Conservation (phyloP, 768 basidiomycete species). For the Auricularia heimuer region DNA sequence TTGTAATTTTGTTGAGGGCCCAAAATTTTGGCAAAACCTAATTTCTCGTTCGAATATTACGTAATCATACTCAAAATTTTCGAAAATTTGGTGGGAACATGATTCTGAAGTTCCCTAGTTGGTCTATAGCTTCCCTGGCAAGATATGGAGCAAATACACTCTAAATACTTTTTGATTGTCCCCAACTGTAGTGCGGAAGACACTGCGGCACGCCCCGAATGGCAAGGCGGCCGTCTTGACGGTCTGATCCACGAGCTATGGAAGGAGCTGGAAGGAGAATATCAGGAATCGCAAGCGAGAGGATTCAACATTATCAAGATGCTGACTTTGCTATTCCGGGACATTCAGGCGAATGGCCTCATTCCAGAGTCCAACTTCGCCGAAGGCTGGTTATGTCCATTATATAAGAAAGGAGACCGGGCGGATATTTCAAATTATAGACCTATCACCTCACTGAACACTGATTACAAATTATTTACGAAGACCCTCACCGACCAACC, state of each 20-base stretch:
- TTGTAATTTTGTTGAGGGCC: too few relatives aligned
- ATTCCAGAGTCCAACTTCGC: conserved; percentile 12
- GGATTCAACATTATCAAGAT: neutral
- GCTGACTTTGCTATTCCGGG: conserved; percentile 33
- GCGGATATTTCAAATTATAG: neutral
- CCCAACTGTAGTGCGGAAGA: too few relatives aligned
- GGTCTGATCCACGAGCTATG: neutral
- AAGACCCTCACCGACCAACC: conserved; percentile 14
- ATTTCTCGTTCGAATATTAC: too few relatives aligned
- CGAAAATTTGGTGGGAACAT: too few relatives aligned
- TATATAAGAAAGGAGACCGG: conserved; percentile 26
- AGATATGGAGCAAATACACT: too few relatives aligned
- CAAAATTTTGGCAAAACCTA: too few relatives aligned
- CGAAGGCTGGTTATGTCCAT: conserved; percentile 24
- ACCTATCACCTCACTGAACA: conserved; percentile 14
- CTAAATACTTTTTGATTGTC: neutral
- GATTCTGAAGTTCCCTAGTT: too few relatives aligned
- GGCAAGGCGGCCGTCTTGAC: neutral
- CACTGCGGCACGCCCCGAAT: neutral
- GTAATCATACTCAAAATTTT: too few relatives aligned
- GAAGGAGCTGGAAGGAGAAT: neutral
- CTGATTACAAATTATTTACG: conserved; percentile 25
- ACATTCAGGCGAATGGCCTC: conserved; percentile 26
- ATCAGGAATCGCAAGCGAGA: neutral
- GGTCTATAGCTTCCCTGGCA: too few relatives aligned